Conservation (phyloP, 2,329 filamentous ascomycete species). For the Fusarium pseudoanthophilum region DNA sequence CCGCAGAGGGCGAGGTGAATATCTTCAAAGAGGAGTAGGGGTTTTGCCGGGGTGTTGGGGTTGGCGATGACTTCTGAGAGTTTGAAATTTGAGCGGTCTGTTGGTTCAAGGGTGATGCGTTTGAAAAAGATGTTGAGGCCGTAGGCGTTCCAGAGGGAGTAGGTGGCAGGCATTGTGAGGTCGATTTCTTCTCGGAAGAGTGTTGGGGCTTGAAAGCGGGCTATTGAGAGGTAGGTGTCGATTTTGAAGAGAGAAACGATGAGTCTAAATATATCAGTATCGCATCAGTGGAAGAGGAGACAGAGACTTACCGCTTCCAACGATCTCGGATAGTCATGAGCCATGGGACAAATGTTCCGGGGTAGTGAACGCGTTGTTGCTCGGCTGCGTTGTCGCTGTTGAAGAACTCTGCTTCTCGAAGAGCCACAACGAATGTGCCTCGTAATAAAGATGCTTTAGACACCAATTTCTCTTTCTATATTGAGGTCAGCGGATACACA, state of each 20-base stretch:
- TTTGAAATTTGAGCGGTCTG: constrained; percentile 44
- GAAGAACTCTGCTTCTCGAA: constrained; percentile 53
- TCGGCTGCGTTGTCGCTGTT: constrained; percentile 47
- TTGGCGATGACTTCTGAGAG: constrained; percentile 47
- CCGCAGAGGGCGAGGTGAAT: constrained; percentile 49
- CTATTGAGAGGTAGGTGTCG: constrained; percentile 51
- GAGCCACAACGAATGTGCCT: constrained; percentile 48
- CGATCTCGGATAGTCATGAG: constrained; percentile 46
- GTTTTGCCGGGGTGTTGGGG: constrained; percentile 41
- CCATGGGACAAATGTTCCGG: constrained; percentile 53
- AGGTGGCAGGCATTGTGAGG: constrained; percentile 48
- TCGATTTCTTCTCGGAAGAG: constrained; percentile 53
- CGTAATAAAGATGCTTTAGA: constrained; percentile 49
- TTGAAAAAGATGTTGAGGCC: constrained; percentile 52
- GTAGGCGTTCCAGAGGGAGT: constrained; percentile 51
- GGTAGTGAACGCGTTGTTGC: constrained; percentile 50
- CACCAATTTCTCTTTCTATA: constrained; percentile 47
- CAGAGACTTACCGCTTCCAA: constrained; percentile 50
- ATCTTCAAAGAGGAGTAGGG: constrained; percentile 49
- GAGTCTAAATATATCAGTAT: constrained; percentile 43
- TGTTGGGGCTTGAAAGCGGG: constrained; percentile 46
- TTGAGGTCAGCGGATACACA: background rate
- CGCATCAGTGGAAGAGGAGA: too few relatives aligned
- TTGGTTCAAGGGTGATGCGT: constrained; percentile 48
- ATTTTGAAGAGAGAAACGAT: constrained; percentile 51